Percentiles rank a stretch among this genome's conserved stretches.
Conservation (phyloP, 495 filamentous ascomycete genomes). For the Symbiotaphrina buchneri region DNA sequence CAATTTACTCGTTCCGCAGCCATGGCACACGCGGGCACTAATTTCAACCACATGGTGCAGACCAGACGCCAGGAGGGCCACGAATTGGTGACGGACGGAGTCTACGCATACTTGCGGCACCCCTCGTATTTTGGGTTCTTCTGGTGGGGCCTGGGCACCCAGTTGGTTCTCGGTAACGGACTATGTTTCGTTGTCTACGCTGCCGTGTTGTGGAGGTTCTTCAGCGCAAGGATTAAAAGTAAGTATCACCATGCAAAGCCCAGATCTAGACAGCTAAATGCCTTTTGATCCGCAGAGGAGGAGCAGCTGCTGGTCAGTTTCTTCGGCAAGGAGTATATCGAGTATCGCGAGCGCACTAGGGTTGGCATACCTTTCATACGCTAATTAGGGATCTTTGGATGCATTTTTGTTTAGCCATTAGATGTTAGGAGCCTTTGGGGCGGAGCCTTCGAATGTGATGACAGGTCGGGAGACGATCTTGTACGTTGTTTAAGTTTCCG, state of each 20-base stretch:
- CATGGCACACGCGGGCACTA: constrained; percentile 74
- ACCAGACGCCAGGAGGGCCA: constrained; percentile 40
- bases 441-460: too few species aligned
- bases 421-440: too few species aligned
- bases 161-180: constrained; percentile 70
- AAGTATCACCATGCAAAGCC: constrained; percentile 12
- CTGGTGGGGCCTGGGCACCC: constrained; percentile 92
- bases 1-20: constrained; percentile 53
- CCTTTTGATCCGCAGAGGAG: constrained; percentile 32
- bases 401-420: too few species aligned
- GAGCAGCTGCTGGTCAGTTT: constrained; percentile 58
- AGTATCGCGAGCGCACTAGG: constrained; percentile 38
- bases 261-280: background rate
- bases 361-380: constrained; percentile 62
- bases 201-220: constrained; percentile 66
- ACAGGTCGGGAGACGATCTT: too few species aligned
- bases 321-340: constrained; percentile 64
- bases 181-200: constrained; percentile 55
- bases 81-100: constrained; percentile 52
- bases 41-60: constrained; percentile 82
- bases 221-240: constrained; percentile 43
- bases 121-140: constrained; percentile 95
- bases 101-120: constrained; percentile 46
- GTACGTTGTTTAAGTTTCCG: too few species aligned
- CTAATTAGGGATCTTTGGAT: too few species aligned